Evolutionary conservation across 2,329 filamentous ascomycete species (phyloP).

Genomic region (Paraphoma sp.): DNA sequence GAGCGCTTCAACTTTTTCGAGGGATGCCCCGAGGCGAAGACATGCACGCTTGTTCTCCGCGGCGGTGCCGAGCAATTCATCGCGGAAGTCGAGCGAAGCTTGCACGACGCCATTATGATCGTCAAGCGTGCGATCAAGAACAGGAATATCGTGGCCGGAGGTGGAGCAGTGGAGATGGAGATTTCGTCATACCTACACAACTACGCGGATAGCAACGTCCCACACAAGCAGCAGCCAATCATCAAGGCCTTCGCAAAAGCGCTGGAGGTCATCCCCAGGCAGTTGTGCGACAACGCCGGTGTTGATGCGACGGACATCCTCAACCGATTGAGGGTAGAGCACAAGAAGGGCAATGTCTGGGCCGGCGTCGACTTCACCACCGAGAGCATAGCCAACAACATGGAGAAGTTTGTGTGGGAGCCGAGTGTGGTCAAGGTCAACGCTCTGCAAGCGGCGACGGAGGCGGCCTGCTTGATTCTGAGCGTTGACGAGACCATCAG

Average conservation of each 20-base stretch:
- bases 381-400: slow-evolving; percentile 92
- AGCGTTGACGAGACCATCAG: slow-evolving; percentile 98
- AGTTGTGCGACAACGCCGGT: slow-evolving; percentile 97
- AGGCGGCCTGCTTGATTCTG: slow-evolving; percentile 93
- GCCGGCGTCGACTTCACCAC: slow-evolving; percentile 93
- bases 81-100: slow-evolving; percentile 93
- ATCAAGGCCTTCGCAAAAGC: slow-evolving; percentile 99
- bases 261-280: slow-evolving; percentile 92
- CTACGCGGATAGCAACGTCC: slow-evolving; percentile 90
- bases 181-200: slow-evolving; percentile 90
- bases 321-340: slow-evolving; percentile 94
- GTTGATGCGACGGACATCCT: slow-evolving; percentile 98
- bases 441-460: slow-evolving; percentile 92
- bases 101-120: slow-evolving; percentile 99
- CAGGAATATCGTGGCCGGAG: slow-evolving; percentile 91
- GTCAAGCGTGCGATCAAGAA: slow-evolving; percentile 98
- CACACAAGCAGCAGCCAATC: slow-evolving; percentile 94
- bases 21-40: slow-evolving; percentile 93
- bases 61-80: slow-evolving; percentile 99
- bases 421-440: slow-evolving; percentile 96
- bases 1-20: slow-evolving; percentile 99
- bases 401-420: slow-evolving; percentile 97
- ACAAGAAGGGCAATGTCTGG: slow-evolving; percentile 91
- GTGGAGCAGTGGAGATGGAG: slow-evolving; percentile 96
- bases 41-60: slow-evolving; percentile 92